Percentiles rank a stretch among this genome's conserved stretches.
phyloP scores from a whole-genome alignment of 2,329 filamentous ascomycete genomes.

The Sclerotinia glacialis region DNA sequence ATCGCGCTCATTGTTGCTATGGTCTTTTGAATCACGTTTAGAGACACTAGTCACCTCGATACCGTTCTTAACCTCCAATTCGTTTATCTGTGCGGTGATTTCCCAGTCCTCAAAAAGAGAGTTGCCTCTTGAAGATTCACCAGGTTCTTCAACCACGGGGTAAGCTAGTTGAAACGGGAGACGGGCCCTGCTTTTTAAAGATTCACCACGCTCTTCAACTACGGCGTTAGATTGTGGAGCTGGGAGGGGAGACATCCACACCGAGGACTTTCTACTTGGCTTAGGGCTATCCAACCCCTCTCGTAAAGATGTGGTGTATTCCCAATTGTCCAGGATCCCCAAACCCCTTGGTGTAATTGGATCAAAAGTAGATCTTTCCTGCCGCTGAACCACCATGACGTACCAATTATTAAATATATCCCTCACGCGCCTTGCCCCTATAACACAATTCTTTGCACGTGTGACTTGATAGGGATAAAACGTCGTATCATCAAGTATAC shows the following conservation, averaged over 20 bases:
- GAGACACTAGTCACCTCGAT: background rate
- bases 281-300: background rate
- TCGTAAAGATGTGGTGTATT: accelerated
- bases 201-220: background rate
- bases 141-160: background rate
- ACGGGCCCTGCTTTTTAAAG: background rate
- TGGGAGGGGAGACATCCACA: no score
- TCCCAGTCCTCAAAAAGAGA: background rate
- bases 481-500: background rate
- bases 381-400: background rate
- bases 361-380: background rate
- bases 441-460: background rate
- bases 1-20: no score
- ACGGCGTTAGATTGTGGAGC: no score
- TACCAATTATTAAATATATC: background rate
- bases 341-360: no score
- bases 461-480: no score
- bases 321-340: background rate
- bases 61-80: background rate
- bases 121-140: background rate
- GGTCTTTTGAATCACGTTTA: no score
- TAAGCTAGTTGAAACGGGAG: background rate
- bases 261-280: background rate
- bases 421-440: background rate
- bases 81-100: background rate